Base-by-base conservation (phyloP, 306 rosid genomes). In the Vigna unguiculata region DNA sequence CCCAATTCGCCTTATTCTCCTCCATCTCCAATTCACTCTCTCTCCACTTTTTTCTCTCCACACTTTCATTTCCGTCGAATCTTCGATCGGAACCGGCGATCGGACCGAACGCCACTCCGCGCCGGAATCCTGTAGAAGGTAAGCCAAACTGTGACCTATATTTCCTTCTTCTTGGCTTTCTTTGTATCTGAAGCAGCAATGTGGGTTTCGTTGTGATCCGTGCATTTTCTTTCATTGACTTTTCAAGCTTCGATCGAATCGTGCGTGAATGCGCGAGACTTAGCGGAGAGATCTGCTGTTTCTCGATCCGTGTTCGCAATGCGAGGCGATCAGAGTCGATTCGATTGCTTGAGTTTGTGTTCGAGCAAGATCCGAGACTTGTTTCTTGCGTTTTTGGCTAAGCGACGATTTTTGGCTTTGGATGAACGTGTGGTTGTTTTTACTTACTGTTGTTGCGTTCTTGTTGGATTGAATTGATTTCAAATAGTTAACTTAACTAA, bases 1-100 rank as follows among this genome's bases (percentile, higher is more conserved):
- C 89, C 72, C 78, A 88, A 81, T 84, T 81, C 86, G 80, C 87
- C 75, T 71, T 60, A 71, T 45, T 84, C 75, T 66, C 57, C 72
- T 61, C 78, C 41, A 19, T 34, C 30, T 32, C 57, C 6, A 40
- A 21, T 60, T 72, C 80, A 41, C 73, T 52, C 61, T 43, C 71
- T 74, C 63, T 45, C 45, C 3, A 38, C 59, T 34, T 46, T 46
- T 59, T 77, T 79, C 78, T 67, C 66, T 58, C 84, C n/a, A 13
- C 34, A 49, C 47, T 74, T 9, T 51, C 65, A 60, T 72, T 71
- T 40, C 55, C n/a, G 69, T 75, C 74, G 25, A 76, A 67, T 80
- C 72, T 36, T 30, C 75, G 78, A 77, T 76, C 80, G 24, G 57
- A 67, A 55, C 70, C 47, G 24, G 30, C 70, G 77, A 66, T 17